Percentiles rank a stretch among this genome's conserved stretches.
These are phyloP conservation scores for Pythium brachiatum DNA, from an alignment of 352 stramenopile species.

Conservation along the genomic window DNA sequence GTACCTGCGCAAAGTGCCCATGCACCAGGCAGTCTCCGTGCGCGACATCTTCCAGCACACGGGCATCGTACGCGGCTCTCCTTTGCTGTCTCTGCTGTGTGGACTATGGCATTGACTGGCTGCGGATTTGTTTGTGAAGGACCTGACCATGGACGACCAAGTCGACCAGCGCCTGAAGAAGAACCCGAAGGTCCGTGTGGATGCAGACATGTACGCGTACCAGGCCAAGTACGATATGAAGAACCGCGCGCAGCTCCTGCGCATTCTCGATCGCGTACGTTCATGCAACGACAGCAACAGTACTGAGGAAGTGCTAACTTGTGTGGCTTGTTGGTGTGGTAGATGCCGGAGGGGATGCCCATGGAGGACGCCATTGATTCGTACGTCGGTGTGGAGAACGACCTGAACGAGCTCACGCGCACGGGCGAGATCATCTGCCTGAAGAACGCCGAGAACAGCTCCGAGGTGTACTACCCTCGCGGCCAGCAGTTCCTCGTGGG, in stretches of 20 bases:
- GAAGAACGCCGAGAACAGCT: conserved; percentile 78
- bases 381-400: conserved; percentile 74
- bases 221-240: conserved; percentile 90
- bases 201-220: conserved; percentile 79
- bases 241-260: conserved; percentile 70
- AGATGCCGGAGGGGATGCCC: conserved; percentile 83
- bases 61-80: conserved; percentile 54
- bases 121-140: conserved; percentile 27
- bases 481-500: conserved; percentile 66
- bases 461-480: conserved; percentile 78
- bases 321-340: not conserved
- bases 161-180: conserved; percentile 84
- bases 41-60: conserved; percentile 81
- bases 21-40: conserved; percentile 72
- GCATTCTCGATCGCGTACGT: conserved; percentile 73
- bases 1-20: conserved; percentile 77
- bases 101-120: not conserved
- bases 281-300: not conserved
- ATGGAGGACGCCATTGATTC: conserved; percentile 83
- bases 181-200: conserved; percentile 80
- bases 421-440: conserved; percentile 81
- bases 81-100: not conserved
- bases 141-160: conserved; percentile 79
- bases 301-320: not conserved
- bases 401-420: conserved; percentile 68